A percentile compares a stretch with the other conserved stretches of the same genome.
Conservation (phyloP, 2,329 filamentous ascomycete genomes). For the Plectosphaerella plurivora region DNA sequence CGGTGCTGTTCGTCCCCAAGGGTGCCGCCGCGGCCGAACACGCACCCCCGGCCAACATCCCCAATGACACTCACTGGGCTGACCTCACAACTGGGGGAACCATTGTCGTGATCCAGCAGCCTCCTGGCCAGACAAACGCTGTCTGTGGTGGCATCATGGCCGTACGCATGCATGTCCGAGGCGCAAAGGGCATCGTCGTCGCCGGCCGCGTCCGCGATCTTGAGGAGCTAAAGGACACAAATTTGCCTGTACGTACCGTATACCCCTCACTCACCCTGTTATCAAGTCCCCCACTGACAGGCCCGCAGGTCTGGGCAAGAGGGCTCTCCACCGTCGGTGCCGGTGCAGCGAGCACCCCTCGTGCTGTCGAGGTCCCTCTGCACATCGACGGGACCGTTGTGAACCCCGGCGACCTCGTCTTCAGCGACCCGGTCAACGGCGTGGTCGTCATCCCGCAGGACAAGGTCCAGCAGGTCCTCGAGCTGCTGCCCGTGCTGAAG, state of each 20-base stretch:
- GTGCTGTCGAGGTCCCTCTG: conserved; percentile 44
- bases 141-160: conserved; percentile 76
- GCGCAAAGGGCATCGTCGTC: conserved; percentile 59
- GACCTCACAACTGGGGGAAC: conserved; percentile 57
- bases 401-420: conserved; percentile 60
- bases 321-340: conserved; percentile 55
- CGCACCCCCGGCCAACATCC: conserved; percentile 42
- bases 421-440: conserved; percentile 66
- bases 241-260: conserved; percentile 50
- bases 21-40: conserved; percentile 28
- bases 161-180: conserved; percentile 58
- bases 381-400: conserved; percentile 37
- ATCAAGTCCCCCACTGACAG: neutral
- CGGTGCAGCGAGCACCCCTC: conserved; percentile 51
- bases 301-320: conserved; percentile 46
- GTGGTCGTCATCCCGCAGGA: conserved; percentile 63
- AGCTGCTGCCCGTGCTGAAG: conserved; percentile 48
- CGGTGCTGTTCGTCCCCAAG: conserved; percentile 60
- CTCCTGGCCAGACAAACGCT: conserved; percentile 61
- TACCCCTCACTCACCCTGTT: neutral
- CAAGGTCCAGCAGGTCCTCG: conserved; percentile 55
- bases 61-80: conserved; percentile 60
- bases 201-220: conserved; percentile 66
- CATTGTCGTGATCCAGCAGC: conserved; percentile 64
- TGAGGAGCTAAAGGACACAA: conserved; percentile 49